These are phyloP conservation scores for Pichia sp. DNA, from an alignment of 1,139 yeast species.

Conservation along the genomic window DNA sequence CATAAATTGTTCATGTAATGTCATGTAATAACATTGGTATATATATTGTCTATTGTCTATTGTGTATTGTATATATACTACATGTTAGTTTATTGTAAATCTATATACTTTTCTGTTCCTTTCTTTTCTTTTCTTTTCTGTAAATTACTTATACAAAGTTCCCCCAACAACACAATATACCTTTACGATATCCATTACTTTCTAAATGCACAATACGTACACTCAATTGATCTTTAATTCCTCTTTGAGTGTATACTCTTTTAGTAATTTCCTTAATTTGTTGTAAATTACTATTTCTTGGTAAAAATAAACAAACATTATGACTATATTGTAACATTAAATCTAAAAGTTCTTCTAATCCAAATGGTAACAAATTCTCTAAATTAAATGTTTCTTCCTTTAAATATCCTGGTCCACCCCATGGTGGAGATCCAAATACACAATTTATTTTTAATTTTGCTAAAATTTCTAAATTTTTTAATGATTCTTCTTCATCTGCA, in stretches of 20 bases:
- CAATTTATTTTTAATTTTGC: constrained; percentile 43
- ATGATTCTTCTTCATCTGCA: constrained; percentile 15
- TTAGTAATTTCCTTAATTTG: constrained; percentile 36
- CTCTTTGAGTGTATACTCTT: neutral
- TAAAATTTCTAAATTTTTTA: constrained; percentile 12
- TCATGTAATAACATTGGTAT: neutral
- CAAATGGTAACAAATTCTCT: constrained; percentile 51
- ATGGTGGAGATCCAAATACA: constrained; percentile 84
- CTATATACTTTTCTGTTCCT: too few species aligned
- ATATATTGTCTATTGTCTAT: too few species aligned
- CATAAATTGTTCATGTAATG: neutral
- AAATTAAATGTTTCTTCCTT: constrained; percentile 42
- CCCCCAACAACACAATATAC: neutral
- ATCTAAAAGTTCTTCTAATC: constrained; percentile 38
- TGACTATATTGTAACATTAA: constrained; percentile 38
- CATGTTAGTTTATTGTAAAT: too few species aligned
- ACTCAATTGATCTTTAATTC: too few species aligned
- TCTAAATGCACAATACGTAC: neutral
- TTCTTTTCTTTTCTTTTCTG: too few species aligned
- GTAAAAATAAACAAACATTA: constrained; percentile 65
- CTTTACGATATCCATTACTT: neutral
- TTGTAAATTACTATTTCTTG: constrained; percentile 56
- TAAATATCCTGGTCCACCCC: constrained; percentile 87
- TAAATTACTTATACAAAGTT: neutral
- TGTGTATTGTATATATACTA: too few species aligned